Conservation (phyloP, 1,284 basidiomycete species). For the Malassezia vespertilionis region DNA sequence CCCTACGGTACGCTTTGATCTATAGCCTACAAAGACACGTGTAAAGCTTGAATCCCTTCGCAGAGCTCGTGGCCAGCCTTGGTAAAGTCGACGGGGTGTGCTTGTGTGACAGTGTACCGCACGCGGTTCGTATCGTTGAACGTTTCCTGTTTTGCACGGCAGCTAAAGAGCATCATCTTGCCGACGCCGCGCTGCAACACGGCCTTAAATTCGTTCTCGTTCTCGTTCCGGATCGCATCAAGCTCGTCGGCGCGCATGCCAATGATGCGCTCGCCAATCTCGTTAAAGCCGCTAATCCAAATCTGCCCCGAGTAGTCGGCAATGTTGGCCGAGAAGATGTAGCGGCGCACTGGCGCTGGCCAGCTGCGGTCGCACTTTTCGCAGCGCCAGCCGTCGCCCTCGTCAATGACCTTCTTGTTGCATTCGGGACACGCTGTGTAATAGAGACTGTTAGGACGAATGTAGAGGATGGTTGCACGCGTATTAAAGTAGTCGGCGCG, state of each 20-base stretch:
- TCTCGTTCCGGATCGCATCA: conserved; percentile 59
- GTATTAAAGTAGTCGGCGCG: conserved; percentile 69
- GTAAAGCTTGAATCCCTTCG: conserved; percentile 32
- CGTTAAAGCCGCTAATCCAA: conserved; percentile 95
- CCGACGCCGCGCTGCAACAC: conserved; percentile 61
- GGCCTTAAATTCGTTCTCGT: conserved; percentile 58
- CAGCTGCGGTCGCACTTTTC: conserved; percentile 78
- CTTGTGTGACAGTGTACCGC: conserved; percentile 37
- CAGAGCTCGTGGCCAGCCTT: conserved; percentile 38
- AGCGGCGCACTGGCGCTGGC: conserved; percentile 72
- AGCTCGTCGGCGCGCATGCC: conserved; percentile 72
- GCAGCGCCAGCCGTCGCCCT: conserved; percentile 68
- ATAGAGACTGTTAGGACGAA: conserved; percentile 72
- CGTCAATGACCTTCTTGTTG: conserved; percentile 78
- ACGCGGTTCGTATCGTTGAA: conserved; percentile 40
- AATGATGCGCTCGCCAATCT: conserved; percentile 63
- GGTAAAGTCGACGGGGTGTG: conserved; percentile 30
- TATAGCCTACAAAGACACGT: no score
- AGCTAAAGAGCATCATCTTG: conserved; percentile 68
- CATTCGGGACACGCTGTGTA: conserved; percentile 87
- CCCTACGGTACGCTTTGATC: conserved; percentile 2
- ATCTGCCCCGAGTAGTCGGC: conserved; percentile 77
- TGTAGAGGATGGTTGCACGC: conserved; percentile 75
- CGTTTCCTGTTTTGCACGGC: conserved; percentile 60
- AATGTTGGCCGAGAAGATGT: conserved; percentile 76